These are phyloP conservation scores for Hordeum marinum DNA, from an alignment of 176 grass and related monocot species.

Conservation along the genomic window DNA sequence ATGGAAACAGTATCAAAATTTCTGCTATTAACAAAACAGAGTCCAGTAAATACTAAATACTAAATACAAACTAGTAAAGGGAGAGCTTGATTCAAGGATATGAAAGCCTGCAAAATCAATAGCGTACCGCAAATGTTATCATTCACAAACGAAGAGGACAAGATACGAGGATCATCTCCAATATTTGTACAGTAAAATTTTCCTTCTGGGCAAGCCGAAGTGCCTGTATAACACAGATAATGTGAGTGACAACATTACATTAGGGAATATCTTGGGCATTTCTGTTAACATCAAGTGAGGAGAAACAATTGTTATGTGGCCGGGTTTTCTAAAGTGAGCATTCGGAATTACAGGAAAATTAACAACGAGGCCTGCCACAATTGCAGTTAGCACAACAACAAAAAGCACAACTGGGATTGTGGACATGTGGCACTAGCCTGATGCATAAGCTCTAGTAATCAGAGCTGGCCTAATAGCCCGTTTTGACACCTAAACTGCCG, in stretches of 20 bases:
- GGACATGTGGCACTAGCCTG: neutral
- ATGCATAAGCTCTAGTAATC: neutral
- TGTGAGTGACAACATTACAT: neutral
- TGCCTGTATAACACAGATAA: constrained; percentile 45
- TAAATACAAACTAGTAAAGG: neutral
- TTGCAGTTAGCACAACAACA: neutral
- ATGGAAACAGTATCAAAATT: neutral
- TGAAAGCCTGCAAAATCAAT: constrained; percentile 4
- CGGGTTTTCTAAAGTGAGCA: neutral
- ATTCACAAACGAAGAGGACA: constrained; percentile 97
- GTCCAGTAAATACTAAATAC: neutral
- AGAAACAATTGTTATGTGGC: neutral
- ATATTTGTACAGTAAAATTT: constrained; percentile 87
- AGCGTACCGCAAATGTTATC: constrained; percentile 82
- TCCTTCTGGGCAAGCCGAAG: constrained; percentile 87
- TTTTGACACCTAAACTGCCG: neutral
- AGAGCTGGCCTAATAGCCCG: neutral
- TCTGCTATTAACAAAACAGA: constrained; percentile 9
- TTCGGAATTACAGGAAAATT: neutral
- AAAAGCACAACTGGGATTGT: neutral
- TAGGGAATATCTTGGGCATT: neutral
- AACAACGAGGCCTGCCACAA: neutral
- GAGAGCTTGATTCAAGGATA: neutral
- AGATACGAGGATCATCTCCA: constrained; percentile 56
- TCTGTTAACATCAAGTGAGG: neutral